A percentile compares a stretch with the other conserved stretches of the same genome.
Evolutionary conservation across 805 yeast genomes (phyloP).

Genomic region (Metschnikowia vanudenii): DNA sequence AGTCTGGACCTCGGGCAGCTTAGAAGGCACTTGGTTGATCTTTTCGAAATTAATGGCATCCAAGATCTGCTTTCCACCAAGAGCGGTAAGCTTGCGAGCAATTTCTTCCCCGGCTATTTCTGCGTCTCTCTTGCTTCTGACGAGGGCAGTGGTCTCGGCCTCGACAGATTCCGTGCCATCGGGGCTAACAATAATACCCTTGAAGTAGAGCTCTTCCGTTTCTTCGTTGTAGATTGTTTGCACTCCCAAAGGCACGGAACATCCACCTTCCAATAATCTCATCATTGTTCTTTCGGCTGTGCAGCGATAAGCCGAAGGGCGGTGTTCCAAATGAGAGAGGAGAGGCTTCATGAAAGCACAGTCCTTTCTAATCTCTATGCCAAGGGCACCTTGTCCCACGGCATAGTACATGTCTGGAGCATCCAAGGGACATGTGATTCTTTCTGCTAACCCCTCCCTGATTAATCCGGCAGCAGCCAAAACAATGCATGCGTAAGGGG

Average conservation of each 20-base stretch:
- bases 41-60: conserved; percentile 75
- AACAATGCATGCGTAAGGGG: conserved; percentile 69
- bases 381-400: conserved; percentile 98
- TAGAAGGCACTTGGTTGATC: conserved; percentile 43
- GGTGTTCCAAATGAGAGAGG: conserved; percentile 63
- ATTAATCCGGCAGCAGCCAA: conserved; percentile 91
- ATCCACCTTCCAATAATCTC: conserved; percentile 93
- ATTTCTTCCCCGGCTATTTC: conserved; percentile 65
- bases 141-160: conserved; percentile 41
- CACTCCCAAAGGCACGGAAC: conserved; percentile 97
- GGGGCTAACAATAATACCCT: conserved; percentile 77
- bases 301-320: conserved; percentile 69
- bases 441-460: conserved; percentile 65
- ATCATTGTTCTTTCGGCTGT: conserved; percentile 84
- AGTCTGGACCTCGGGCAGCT: not conserved
- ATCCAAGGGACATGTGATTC: conserved; percentile 72
- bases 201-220: conserved; percentile 49
- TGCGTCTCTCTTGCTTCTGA: conserved; percentile 57
- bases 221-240: conserved; percentile 50
- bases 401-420: conserved; percentile 88
- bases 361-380: conserved; percentile 77
- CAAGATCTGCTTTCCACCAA: conserved; percentile 82
- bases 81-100: conserved; percentile 62
- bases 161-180: conserved; percentile 76
- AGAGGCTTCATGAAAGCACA: conserved; percentile 60